Evolutionary conservation across 192 early-diverging fungal species (phyloP).

Genomic region (Spizellomyces punctatus): DNA sequence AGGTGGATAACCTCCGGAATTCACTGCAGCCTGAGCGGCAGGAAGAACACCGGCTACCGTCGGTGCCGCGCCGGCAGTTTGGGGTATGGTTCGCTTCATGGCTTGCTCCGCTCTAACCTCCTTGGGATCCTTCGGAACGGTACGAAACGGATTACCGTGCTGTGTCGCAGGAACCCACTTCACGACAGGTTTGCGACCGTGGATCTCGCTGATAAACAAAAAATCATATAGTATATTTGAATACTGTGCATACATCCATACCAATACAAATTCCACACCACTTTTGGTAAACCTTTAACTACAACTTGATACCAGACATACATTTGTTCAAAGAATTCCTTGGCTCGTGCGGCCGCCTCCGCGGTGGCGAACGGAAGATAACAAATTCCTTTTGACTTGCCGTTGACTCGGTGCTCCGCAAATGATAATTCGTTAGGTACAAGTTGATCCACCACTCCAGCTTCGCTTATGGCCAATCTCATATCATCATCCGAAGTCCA

Average conservation of each 20-base stretch:
- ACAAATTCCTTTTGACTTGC: constrained; percentile 44
- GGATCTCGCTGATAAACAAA: constrained; percentile 24
- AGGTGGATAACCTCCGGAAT: neutral
- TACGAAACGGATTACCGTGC: constrained; percentile 33
- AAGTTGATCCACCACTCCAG: constrained; percentile 29
- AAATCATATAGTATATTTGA: constrained; percentile 8
- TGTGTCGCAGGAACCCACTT: constrained; percentile 22
- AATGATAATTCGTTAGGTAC: constrained; percentile 32
- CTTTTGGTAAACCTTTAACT: neutral
- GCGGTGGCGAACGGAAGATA: constrained; percentile 34
- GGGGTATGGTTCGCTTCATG: neutral
- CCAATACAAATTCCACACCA: neutral
- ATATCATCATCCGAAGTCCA: constrained; percentile 42
- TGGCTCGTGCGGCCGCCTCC: constrained; percentile 23
- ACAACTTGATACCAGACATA: constrained; percentile 19
- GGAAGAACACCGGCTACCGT: neutral
- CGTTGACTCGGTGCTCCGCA: constrained; percentile 37
- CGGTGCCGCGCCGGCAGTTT: constrained; percentile 7
- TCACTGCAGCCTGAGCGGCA: neutral
- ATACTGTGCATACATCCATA: neutral
- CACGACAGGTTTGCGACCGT: constrained; percentile 31
- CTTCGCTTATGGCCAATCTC: constrained; percentile 20
- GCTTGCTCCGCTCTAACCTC: constrained; percentile 17
- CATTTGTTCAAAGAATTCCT: constrained; percentile 40
- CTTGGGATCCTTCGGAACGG: constrained; percentile 32